A percentile compares a stretch with the other conserved stretches of the same genome.
Conservation (phyloP, 179 eudicot species). For the Silene noctiflora region DNA sequence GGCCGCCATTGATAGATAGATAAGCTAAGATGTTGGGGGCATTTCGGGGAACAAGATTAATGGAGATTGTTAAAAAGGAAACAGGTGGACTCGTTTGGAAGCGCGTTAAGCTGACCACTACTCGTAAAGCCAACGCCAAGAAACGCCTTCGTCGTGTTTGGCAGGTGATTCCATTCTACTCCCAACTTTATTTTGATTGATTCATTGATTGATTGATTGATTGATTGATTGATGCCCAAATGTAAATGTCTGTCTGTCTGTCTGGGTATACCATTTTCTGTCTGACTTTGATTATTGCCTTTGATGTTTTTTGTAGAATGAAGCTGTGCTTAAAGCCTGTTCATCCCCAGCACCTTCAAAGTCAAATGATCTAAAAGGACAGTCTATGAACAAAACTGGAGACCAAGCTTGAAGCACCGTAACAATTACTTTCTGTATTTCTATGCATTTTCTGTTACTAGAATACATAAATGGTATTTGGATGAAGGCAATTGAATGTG, state of each 20-base stretch:
- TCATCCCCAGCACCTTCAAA: not conserved
- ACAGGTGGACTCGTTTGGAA: constrained; percentile 87
- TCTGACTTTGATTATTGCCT: no score
- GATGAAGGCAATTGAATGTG: no score
- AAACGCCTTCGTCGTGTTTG: constrained; percentile 86
- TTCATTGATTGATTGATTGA: no score
- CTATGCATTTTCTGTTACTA: no score
- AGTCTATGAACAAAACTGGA: not conserved
- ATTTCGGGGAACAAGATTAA: constrained; percentile 65
- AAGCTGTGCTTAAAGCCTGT: not conserved
- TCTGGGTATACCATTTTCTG: no score
- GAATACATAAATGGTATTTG: no score
- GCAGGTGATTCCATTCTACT: constrained; percentile 52
- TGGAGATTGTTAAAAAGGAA: constrained; percentile 89
- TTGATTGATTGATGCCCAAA: no score
- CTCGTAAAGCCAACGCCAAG: constrained; percentile 88
- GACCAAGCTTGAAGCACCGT: not conserved
- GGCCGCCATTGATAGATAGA: not conserved
- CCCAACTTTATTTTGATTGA: no score
- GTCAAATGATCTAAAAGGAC: not conserved
- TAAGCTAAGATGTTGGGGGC: constrained; percentile 29
- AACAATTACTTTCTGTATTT: not conserved
- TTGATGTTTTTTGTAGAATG: not conserved
- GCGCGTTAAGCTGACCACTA: constrained; percentile 80
- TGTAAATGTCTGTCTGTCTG: no score